Evolutionary conservation across 345 rosid genomes (phyloP).

Genomic region (Sonneratia caseolaris): DNA sequence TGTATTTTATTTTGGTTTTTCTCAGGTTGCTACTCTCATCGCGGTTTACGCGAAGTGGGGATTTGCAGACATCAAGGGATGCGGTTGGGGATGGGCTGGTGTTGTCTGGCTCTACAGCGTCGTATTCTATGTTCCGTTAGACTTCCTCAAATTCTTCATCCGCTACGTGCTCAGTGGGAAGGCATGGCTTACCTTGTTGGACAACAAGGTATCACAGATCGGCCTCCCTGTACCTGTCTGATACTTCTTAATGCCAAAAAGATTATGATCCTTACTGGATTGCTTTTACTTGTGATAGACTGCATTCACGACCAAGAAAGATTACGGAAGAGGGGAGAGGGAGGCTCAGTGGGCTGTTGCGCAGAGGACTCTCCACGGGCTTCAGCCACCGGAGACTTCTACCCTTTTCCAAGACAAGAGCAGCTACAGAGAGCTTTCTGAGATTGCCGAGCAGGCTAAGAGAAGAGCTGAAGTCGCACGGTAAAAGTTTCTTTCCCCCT

Average conservation of each 20-base stretch:
- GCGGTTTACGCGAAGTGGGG: slow-evolving; percentile 42
- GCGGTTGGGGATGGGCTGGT: slow-evolving; percentile 50
- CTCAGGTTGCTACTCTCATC: slow-evolving; percentile 38
- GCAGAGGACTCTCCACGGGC: slow-evolving; percentile 31
- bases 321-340: slow-evolving; percentile 29
- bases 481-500: slow-evolving; percentile 2
- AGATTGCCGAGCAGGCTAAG: slow-evolving; percentile 38
- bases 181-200: slow-evolving; percentile 25
- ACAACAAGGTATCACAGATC: slow-evolving; percentile 19
- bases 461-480: slow-evolving; percentile 31
- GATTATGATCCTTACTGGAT: background rate
- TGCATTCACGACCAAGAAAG: slow-evolving; percentile 37
- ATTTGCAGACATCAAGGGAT: slow-evolving; percentile 32
- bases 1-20: background rate
- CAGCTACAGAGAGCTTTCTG: slow-evolving; percentile 26
- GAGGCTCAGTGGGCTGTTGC: slow-evolving; percentile 40
- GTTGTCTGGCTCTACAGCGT: slow-evolving; percentile 27
- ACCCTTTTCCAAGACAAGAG: slow-evolving; percentile 16
- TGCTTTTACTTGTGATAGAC: slow-evolving; percentile 12
- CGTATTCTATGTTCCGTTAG: slow-evolving; percentile 24
- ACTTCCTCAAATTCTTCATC: slow-evolving; percentile 24
- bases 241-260: background rate
- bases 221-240: background rate
- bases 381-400: slow-evolving; percentile 24
- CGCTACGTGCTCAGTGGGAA: slow-evolving; percentile 24